phyloP scores from a whole-genome alignment of 106 monocot genomes.

The Allium cepa region DNA sequence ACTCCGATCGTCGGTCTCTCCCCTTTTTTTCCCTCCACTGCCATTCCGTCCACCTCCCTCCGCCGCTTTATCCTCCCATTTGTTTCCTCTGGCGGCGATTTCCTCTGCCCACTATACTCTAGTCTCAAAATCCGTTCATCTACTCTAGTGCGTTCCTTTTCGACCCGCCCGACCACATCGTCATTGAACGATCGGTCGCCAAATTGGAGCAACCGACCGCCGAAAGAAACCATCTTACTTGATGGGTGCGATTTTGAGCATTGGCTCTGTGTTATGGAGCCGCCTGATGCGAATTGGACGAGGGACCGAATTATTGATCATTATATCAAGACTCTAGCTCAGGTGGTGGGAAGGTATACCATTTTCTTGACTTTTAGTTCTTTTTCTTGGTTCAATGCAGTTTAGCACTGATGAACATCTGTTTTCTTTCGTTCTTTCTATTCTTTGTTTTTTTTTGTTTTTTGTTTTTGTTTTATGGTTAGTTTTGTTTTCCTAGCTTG shows the following conservation, averaged over 20 bases:
- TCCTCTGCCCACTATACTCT: neutral
- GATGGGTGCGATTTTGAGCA: conserved; percentile 83
- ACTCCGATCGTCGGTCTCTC: neutral
- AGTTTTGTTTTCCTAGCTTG: too few species aligned
- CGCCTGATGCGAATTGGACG: conserved; percentile 50
- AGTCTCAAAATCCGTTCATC: neutral
- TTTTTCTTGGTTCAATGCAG: too few species aligned
- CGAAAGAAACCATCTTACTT: conserved; percentile 92
- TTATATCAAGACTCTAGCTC: conserved; percentile 69
- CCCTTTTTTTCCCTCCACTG: neutral
- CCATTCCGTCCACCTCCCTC: conserved; percentile 3
- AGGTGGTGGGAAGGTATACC: conserved; percentile 61
- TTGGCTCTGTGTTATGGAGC: conserved; percentile 85
- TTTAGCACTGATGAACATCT: too few species aligned
- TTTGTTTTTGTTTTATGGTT: too few species aligned
- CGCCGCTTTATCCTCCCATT: conserved; percentile 6
- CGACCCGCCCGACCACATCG: conserved; percentile 13
- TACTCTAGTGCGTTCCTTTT: neutral
- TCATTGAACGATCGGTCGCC: conserved; percentile 78
- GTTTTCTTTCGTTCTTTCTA: too few species aligned
- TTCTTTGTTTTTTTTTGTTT: too few species aligned
- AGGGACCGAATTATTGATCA: conserved; percentile 82
- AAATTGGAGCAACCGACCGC: conserved; percentile 90
- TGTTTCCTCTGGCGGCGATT: conserved; percentile 14
- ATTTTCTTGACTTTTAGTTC: neutral